Percentiles rank a stretch among this genome's conserved stretches.
These are phyloP conservation scores for Microdochium bolleyi DNA, from an alignment of 2,329 filamentous ascomycete species.

Conservation along the genomic window DNA sequence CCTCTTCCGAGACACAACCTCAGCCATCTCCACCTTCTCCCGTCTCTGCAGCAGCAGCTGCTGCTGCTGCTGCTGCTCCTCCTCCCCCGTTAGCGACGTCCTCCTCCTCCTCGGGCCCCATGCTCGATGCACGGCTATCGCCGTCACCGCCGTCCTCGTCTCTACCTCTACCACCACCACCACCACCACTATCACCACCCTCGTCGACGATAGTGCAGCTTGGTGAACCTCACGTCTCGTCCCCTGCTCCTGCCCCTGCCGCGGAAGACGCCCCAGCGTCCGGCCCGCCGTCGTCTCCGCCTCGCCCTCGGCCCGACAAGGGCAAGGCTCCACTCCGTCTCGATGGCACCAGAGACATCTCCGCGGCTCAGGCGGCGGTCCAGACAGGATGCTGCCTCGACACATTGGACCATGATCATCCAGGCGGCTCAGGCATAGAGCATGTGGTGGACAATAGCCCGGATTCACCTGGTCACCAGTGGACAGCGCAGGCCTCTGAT, in stretches of 20 bases:
- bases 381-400: neutral
- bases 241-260: neutral
- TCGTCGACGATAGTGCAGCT: neutral
- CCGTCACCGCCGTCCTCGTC: neutral
- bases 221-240: neutral
- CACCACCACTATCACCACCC: neutral
- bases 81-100: too few species aligned
- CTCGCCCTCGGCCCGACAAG: neutral
- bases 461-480: too few species aligned
- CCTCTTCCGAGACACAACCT: neutral
- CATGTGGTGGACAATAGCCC: too few species aligned
- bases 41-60: too few species aligned
- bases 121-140: neutral
- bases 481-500: too few species aligned
- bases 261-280: neutral
- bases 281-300: neutral
- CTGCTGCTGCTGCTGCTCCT: too few species aligned
- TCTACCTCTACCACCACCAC: neutral
- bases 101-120: neutral
- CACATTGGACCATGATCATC: too few species aligned
- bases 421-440: too few species aligned
- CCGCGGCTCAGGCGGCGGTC: neutral
- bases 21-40: neutral
- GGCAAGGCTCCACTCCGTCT: neutral
- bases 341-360: neutral